These are phyloP conservation scores for Elsinoe batatas DNA, from an alignment of 2,329 filamentous ascomycete species.

Conservation along the genomic window DNA sequence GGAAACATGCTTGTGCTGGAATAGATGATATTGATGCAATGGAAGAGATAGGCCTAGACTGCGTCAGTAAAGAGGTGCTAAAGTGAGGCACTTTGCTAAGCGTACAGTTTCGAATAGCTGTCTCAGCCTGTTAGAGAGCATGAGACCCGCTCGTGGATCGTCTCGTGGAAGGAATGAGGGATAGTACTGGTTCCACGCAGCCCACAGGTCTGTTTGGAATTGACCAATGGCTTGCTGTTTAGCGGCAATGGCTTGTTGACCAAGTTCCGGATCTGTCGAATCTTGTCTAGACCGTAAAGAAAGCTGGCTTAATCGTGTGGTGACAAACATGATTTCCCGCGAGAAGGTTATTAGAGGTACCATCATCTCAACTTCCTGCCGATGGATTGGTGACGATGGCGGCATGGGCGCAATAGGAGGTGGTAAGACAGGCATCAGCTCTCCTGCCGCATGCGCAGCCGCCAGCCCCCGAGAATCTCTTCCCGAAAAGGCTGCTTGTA, in stretches of 20 bases:
- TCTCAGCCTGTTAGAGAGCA: conserved; percentile 22
- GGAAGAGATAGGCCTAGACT: conserved; percentile 9
- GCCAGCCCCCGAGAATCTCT: conserved; percentile 1
- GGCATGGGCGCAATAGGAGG: conserved; percentile 8
- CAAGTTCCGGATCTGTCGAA: not conserved
- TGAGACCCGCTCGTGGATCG: conserved; percentile 21
- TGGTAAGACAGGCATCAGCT: not conserved
- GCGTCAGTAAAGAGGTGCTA: not conserved
- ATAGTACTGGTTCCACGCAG: conserved; percentile 23
- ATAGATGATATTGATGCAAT: conserved; percentile 35
- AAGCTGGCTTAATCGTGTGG: conserved; percentile 3
- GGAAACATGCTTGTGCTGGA: conserved; percentile 46
- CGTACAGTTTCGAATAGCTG: conserved; percentile 36
- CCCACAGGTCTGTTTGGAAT: conserved; percentile 23
- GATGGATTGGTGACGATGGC: not conserved
- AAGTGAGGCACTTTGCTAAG: conserved; percentile 19
- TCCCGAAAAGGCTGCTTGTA: conserved; percentile 42
- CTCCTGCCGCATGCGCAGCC: not conserved
- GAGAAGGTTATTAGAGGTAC: not conserved
- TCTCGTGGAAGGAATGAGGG: conserved; percentile 21
- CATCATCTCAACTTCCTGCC: conserved; percentile 9
- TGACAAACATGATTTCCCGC: conserved; percentile 3
- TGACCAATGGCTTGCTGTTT: conserved; percentile 19
- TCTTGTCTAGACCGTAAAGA: not conserved
- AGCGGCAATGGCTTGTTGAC: conserved; percentile 16